Evolutionary conservation across 1,284 basidiomycete species (phyloP), one percentile per base, ranked within the genome.

Genomic region (Heterobasidion annosum): DNA sequence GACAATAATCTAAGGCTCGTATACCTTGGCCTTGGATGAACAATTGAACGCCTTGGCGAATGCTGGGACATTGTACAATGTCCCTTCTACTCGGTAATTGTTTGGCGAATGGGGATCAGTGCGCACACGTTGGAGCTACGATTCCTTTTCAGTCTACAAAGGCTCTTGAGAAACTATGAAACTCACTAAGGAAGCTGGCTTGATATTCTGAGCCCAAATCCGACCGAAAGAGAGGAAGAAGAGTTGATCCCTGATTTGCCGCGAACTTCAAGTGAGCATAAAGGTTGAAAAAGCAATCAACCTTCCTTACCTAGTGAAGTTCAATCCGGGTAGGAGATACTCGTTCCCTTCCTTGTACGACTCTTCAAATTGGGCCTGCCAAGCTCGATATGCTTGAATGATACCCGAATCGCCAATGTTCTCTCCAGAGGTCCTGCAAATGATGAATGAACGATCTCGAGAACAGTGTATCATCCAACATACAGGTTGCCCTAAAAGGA

Each of bases 341-440:
- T 91, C 85, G 52, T 74, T 73, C 0, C 82, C 84, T n/a, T 71
- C 75, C 51, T 75, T 67, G 51, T 74, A 68, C 0, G 81, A 81
- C 4, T 71, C 67, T 49, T 78, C 67, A 61, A 78, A 83, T 57
- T 90, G 83, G 9, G 75, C 73, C 67, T 88, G 84, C 93, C 93
- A 96, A 32, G 93, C 92, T n/a, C 87, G 80, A 67, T 84, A 91
- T 0, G 91, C 82, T 67, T 93, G 90, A 37, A 93, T 85, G 40
- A 95, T 75, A 35, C 91, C 92, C 3, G 82, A 84, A 65, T 96
- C 93, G 34, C 88, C 93, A 58, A 95, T 93, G 64, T 93, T 93
- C 70, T 94, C 93, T 12, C 90, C 91, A 16, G 90, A 91, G 1
- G 91, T 94, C 54, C 85, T 68, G 51, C 48, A 63, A 56, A 33